Base-by-base conservation (phyloP, 1,284 basidiomycete species). In the Termitomyces sp. region DNA sequence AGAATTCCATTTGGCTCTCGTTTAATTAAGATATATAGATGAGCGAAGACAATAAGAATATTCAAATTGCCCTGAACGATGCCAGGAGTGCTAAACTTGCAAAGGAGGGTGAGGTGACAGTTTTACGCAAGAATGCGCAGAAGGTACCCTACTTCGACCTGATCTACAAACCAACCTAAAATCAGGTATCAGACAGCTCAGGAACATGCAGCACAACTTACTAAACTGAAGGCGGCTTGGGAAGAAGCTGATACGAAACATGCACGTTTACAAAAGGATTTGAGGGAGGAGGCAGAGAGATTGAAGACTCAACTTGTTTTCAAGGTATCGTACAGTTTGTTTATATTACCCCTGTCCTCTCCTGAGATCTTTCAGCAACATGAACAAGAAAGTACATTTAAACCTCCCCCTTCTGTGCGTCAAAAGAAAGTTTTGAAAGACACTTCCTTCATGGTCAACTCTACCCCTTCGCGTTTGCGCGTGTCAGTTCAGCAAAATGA, bases 251-350 rank as follows among this genome's bases (percentile, higher is more conserved):
- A 86, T 57, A 70, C 73, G 1, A 78, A 75, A 57, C 79, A 82
- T 53, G 60, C 67, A 3, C 71, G 79, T 50, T 62, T 81, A 42
- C 79, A 83, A 57, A 80, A 77, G 61, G 75, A 83, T 45, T 72
- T 81, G 69, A 79, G 81, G 56, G 79, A 78, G 55, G 86, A 89
- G 61, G 73, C 84, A 53, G 88, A 89, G 62, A 77, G 84, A 26
- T 61, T 88, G 52, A 83, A 78, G 61, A 87, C 87, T 0, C 80
- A 87, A 55, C 77, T 81, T 43, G 71, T 76, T 10, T 89, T 91
- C 72, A 86, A 81, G 69, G 86, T 85, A 69, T 14, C 43, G 38
- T n/a, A 14, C 26, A 1, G 35, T 9, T 19, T 28, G 35, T 9
- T 19, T 28, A 8, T 18, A 26, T 24, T 21, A 0, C 1, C 18